Evolutionary conservation across 306 rosid species (phyloP).

Genomic region (Ammopiptanthus mongolicus): DNA sequence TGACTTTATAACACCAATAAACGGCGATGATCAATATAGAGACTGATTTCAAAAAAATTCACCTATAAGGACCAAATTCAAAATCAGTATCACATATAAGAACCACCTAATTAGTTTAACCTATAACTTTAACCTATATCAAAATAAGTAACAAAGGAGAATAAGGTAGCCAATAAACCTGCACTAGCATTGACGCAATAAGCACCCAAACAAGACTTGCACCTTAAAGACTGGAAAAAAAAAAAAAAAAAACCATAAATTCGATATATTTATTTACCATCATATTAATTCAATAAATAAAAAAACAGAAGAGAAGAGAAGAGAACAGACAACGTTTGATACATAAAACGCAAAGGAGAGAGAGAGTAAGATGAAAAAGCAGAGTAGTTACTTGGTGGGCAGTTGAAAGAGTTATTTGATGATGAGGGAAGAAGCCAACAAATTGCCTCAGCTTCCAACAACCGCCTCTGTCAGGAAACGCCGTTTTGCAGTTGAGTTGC

Average conservation of each 20-base stretch:
- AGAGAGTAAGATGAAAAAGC: not conserved
- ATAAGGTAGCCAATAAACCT: conserved; percentile 39
- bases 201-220: conserved; percentile 39
- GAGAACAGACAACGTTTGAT: too few species aligned
- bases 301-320: not conserved
- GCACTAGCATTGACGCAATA: conserved; percentile 47
- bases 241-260: not conserved
- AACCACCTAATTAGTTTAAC: too few species aligned
- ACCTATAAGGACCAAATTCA: too few species aligned
- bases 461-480: conserved; percentile 28
- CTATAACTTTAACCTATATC: too few species aligned
- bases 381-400: conserved; percentile 23
- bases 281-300: not conserved
- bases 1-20: too few species aligned
- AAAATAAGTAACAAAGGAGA: not conserved
- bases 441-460: conserved; percentile 38
- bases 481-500: conserved; percentile 41
- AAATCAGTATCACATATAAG: too few species aligned
- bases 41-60: too few species aligned
- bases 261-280: conserved; percentile 4
- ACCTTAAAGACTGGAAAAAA: conserved; percentile 51
- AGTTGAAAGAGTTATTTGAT: conserved; percentile 23
- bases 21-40: too few species aligned
- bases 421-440: conserved; percentile 32
- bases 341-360: not conserved